Conservation (phyloP, 2,329 filamentous ascomycete species). For the Zasmidium citrigriseum region DNA sequence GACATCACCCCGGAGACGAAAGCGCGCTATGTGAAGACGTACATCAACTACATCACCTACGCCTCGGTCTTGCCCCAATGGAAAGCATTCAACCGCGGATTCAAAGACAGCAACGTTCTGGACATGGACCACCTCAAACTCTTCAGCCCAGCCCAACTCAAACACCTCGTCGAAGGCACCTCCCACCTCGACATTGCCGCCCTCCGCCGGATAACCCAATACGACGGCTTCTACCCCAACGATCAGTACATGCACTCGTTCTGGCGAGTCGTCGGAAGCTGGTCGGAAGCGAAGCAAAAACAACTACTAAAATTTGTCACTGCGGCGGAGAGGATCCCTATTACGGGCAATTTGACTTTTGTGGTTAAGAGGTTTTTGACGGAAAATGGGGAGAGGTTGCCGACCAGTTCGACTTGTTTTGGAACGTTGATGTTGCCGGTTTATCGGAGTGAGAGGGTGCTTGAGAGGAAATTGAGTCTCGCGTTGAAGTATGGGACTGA, state of each 20-base stretch:
- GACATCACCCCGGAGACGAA: constrained; percentile 85
- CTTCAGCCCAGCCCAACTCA: constrained; percentile 70
- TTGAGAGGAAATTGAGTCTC: constrained; percentile 75
- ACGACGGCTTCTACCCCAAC: constrained; percentile 75
- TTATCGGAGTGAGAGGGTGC: constrained; percentile 69
- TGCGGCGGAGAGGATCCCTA: constrained; percentile 84
- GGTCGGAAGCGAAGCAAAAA: constrained; percentile 68
- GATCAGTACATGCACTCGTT: constrained; percentile 76
- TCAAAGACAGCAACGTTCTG: constrained; percentile 46
- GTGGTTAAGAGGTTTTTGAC: constrained; percentile 76
- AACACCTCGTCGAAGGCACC: constrained; percentile 78
- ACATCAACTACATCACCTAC: constrained; percentile 79
- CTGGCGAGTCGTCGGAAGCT: constrained; percentile 76
- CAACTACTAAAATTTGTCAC: constrained; percentile 91
- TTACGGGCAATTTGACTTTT: constrained; percentile 84
- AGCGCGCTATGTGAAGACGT: constrained; percentile 76
- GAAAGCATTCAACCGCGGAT: constrained; percentile 78
- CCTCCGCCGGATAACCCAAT: constrained; percentile 70
- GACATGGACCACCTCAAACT: constrained; percentile 42
- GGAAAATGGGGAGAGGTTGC: constrained; percentile 61
- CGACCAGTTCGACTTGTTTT: constrained; percentile 91
- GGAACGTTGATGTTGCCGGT: constrained; percentile 83
- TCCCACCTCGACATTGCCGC: constrained; percentile 77
- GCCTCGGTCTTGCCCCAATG: constrained; percentile 76
- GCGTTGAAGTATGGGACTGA: constrained; percentile 78